These are phyloP conservation scores for Aquilaria sinensis DNA, from an alignment of 345 rosid species.

Conservation along the genomic window DNA sequence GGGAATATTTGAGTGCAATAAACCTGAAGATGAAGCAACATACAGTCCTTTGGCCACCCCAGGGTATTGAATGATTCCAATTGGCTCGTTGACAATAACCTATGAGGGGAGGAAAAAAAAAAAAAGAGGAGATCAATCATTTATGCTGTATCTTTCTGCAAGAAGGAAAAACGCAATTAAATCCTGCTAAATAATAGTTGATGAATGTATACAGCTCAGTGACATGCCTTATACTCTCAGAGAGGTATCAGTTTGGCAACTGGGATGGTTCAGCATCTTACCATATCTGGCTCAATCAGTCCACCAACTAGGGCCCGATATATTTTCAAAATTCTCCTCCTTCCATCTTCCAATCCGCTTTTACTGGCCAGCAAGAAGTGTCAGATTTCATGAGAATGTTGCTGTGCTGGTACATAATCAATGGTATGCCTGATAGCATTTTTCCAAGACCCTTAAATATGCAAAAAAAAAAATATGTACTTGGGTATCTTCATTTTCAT, in stretches of 20 bases:
- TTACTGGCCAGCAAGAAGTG: constrained; percentile 17
- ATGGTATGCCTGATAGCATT: too few relatives aligned
- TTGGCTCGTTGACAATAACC: constrained; percentile 68
- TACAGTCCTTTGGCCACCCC: constrained; percentile 84
- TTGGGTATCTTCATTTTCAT: too few relatives aligned
- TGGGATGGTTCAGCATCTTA: constrained; percentile 9
- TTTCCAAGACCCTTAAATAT: too few relatives aligned
- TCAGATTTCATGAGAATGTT: constrained; percentile 2
- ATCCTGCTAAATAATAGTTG: background rate
- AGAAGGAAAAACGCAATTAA: constrained; percentile 1
- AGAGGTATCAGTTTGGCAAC: background rate
- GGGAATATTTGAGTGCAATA: background rate
- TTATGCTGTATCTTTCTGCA: background rate
- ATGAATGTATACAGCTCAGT: constrained; percentile 4
- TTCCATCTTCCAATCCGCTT: constrained; percentile 22
- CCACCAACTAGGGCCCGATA: constrained; percentile 72
- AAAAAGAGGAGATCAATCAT: background rate
- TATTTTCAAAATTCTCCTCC: constrained; percentile 64
- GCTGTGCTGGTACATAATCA: too few relatives aligned
- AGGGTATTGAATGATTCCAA: constrained; percentile 62
- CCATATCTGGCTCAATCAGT: constrained; percentile 61
- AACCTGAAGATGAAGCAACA: constrained; percentile 80
- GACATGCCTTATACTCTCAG: constrained; percentile 3
- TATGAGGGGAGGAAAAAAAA: constrained; percentile 21
- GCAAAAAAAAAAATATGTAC: too few relatives aligned